Evolutionary conservation across 176 grass and related monocot genomes (phyloP), one percentile per base, ranked within the genome.

Genomic region (Saccharum officinarum): DNA sequence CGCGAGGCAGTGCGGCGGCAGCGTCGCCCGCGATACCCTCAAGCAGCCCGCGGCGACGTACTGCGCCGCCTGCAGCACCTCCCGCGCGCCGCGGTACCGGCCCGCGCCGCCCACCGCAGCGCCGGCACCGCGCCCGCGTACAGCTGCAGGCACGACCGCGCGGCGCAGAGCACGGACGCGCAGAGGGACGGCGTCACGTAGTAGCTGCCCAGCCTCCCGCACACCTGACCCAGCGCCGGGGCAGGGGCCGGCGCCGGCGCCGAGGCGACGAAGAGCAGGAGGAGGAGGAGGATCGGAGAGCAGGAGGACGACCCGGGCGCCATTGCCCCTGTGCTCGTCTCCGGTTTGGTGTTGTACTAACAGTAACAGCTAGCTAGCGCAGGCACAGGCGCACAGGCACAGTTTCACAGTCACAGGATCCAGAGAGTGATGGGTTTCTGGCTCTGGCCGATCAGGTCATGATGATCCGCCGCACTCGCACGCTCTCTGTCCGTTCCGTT

Each of bases 141-240:
- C 40, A 90, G 92, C 79, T 69, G 83, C 86, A 91, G 61, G 82
- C 80, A 90, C 23, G 83, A 82, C 9, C 31, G 37, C 55, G 66
- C 23, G 34, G 34, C 34, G 34, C 34, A 34, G 33, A 34, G 33
- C 33, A 1, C 33, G 33, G 33, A 34, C 3, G 33, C 33, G 33
- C 33, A 82, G 36, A 73, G 65, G 65, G 63, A 20, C 10, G 88
- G 83, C 6, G 79, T 90, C 18, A 86, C 83, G 88, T 90, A 86
- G 73, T 57, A 86, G 54, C 88, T 13, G 30, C 88, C 88, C 25
- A 90, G 79, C 66, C 57, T 70, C 13, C 65, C 25, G 73, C 83
- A 90, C 9, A 86, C 52, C 83, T 3, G 9, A 71, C 86, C 78
- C 78, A 86, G 54, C 41, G 73, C 40, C 20, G 45, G 13, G 13